phyloP scores from a whole-genome alignment of 192 early-diverging fungal genomes.

The Dispira parvispora region DNA sequence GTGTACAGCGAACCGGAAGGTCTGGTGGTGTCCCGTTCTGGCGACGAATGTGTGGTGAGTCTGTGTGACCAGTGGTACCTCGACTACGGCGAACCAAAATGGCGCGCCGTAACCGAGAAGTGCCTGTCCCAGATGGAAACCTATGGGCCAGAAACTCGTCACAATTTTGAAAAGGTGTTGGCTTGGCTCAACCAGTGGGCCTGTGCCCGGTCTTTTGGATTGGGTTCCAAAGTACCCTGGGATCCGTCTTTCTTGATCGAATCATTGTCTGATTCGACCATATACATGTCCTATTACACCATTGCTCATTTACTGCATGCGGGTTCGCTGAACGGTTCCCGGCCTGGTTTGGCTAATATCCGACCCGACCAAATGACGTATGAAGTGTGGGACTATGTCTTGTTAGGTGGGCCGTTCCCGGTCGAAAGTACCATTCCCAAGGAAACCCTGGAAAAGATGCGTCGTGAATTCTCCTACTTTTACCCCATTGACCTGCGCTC shows the following conservation, averaged over 20 bases:
- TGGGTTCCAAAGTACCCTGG: slow-evolving; percentile 89
- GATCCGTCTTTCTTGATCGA: slow-evolving; percentile 86
- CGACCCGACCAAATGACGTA: slow-evolving; percentile 75
- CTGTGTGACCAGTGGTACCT: slow-evolving; percentile 97
- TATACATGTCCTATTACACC: slow-evolving; percentile 99
- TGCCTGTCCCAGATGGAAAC: slow-evolving; percentile 69
- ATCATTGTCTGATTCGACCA: slow-evolving; percentile 93
- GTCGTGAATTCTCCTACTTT: slow-evolving; percentile 90
- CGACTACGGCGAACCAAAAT: slow-evolving; percentile 84
- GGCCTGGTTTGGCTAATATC: slow-evolving; percentile 59
- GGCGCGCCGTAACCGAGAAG: slow-evolving; percentile 59
- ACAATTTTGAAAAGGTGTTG: slow-evolving; percentile 72
- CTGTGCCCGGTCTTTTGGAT: slow-evolving; percentile 83
- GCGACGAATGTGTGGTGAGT: slow-evolving; percentile 94
- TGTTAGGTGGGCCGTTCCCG: slow-evolving; percentile 45
- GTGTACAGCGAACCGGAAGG: slow-evolving; percentile 91
- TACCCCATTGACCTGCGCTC: slow-evolving; percentile 94
- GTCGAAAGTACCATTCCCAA: slow-evolving; percentile 35
- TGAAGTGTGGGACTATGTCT: slow-evolving; percentile 83
- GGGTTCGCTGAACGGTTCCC: slow-evolving; percentile 67
- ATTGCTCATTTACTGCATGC: slow-evolving; percentile 81
- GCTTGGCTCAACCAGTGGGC: slow-evolving; percentile 96
- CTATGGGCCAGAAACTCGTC: slow-evolving; percentile 60
- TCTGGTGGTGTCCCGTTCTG: slow-evolving; percentile 80
- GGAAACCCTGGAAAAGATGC: slow-evolving; percentile 56